Conservation (phyloP, 768 basidiomycete genomes). For the Leccinum uliginosum region DNA sequence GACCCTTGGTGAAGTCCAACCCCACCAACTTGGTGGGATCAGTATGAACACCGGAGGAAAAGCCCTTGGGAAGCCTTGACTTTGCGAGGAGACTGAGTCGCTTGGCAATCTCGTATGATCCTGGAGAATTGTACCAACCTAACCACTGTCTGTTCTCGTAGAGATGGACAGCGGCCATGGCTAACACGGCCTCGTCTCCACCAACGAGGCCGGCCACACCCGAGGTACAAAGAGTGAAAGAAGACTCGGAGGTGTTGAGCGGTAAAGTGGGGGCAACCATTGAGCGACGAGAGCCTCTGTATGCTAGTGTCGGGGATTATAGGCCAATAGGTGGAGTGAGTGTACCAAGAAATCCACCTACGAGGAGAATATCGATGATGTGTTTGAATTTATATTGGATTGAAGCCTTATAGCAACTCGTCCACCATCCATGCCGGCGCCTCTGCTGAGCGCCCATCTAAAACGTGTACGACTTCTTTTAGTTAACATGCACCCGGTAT, state of each 20-base stretch:
- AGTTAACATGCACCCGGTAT: too few relatives aligned
- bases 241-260: too few relatives aligned
- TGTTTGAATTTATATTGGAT: not conserved
- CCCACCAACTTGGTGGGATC: slow-evolving; percentile 5
- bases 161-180: slow-evolving; percentile 27
- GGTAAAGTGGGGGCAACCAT: too few relatives aligned
- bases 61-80: not conserved
- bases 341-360: too few relatives aligned
- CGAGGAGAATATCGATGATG: not conserved
- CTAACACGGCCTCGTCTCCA: slow-evolving; percentile 29
- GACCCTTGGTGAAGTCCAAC: not conserved
- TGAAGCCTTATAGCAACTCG: too few relatives aligned
- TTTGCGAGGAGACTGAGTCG: slow-evolving; percentile 18
- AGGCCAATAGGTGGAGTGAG: too few relatives aligned
- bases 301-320: not conserved
- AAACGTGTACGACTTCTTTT: too few relatives aligned
- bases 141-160: slow-evolving; percentile 22
- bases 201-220: slow-evolving; percentile 9
- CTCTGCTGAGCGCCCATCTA: too few relatives aligned
- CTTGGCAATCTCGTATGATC: slow-evolving; percentile 25
- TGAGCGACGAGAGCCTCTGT: not conserved
- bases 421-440: too few relatives aligned
- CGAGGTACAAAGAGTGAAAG: not conserved
- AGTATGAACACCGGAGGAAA: slow-evolving; percentile 5
- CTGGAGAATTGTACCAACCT: slow-evolving; percentile 34